Base-by-base conservation (phyloP, 768 basidiomycete genomes). In the Trametes gibbosa region DNA sequence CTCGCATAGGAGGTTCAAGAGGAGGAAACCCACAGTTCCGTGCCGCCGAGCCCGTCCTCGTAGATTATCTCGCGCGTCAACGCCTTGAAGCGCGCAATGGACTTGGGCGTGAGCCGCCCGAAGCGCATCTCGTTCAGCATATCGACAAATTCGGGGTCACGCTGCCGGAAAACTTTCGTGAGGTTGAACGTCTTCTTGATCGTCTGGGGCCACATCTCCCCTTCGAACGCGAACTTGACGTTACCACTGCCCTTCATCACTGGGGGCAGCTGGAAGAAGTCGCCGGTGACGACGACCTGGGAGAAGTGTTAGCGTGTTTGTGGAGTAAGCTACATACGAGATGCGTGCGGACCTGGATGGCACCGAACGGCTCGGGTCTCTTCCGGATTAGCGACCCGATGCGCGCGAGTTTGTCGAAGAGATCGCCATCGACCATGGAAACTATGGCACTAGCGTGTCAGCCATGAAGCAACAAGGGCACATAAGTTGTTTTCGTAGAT, bases 101-200 rank as follows among this genome's bases (percentile, higher is more conserved):
- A 95, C 21, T 76, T 74, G 2, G 68, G 61, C 0, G 85, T 81
- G 32, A 98, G 73, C 17, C 65, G 75, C 3, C 97, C 97, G 65
- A 93, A 96, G 16, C 97, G 85, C 97, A 98, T 98, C 72, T 98
- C 95, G 69, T 98, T 99, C 50, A 98, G 78, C 94, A 98, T 98
- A 71, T 92, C 81, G 50, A 99, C 84, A 69, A 99, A 98, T 52
- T 85, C 94, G 94, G 69, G 34, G 53, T 40, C 29, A 50, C 85
- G 87, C 73, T 99, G 96, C 56, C 96, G 79, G 79, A 98, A 98
- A 32, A 98, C 96, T 69, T 95, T 90, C 0, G 91, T 95, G 32
- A 99, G 80, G 69, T 98, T 98, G 69, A 93, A 95, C 0, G 89
- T 94, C 61, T 87, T 80, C 59, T 87, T 76, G 63, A 99, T 83